Conservation (phyloP, 2,329 filamentous ascomycete species). For the Diaporthe sp. region DNA sequence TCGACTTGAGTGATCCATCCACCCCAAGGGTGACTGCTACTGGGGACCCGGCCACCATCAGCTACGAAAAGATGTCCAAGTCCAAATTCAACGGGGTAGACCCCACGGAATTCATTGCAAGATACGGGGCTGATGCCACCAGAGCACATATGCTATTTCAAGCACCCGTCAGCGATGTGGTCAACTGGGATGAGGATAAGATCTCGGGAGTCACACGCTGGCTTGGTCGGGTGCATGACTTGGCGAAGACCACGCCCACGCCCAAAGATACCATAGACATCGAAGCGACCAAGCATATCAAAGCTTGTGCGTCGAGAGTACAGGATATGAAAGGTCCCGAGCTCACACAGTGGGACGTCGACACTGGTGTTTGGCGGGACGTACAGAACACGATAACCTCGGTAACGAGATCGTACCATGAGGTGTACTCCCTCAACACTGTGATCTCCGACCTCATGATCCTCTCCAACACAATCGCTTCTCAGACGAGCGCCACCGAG, state of each 20-base stretch:
- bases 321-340: constrained; percentile 51
- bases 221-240: constrained; percentile 77
- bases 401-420: constrained; percentile 77
- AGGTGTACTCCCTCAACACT: constrained; percentile 85
- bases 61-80: constrained; percentile 95
- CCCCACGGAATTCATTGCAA: constrained; percentile 78
- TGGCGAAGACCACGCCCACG: constrained; percentile 54
- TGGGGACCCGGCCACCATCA: constrained; percentile 70
- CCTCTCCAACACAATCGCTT: constrained; percentile 78
- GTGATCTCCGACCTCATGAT: constrained; percentile 86
- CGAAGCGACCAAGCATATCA: constrained; percentile 19
- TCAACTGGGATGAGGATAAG: constrained; percentile 90
- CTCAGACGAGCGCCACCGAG: constrained; percentile 57
- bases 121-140: constrained; percentile 86
- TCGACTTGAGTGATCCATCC: constrained; percentile 72
- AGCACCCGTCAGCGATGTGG: constrained; percentile 84
- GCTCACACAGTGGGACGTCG: constrained; percentile 59
- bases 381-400: constrained; percentile 77
- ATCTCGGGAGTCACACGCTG: constrained; percentile 87
- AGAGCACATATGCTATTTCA: constrained; percentile 91
- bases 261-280: constrained; percentile 31
- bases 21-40: constrained; percentile 74
- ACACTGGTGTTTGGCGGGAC: constrained; percentile 71
- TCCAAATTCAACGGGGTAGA: constrained; percentile 95
- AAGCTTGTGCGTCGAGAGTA: constrained; percentile 45